Evolutionary conservation across 2,329 filamentous ascomycete genomes (phyloP), one percentile per base, ranked within the genome.

Genomic region (Fusarium nanum): DNA sequence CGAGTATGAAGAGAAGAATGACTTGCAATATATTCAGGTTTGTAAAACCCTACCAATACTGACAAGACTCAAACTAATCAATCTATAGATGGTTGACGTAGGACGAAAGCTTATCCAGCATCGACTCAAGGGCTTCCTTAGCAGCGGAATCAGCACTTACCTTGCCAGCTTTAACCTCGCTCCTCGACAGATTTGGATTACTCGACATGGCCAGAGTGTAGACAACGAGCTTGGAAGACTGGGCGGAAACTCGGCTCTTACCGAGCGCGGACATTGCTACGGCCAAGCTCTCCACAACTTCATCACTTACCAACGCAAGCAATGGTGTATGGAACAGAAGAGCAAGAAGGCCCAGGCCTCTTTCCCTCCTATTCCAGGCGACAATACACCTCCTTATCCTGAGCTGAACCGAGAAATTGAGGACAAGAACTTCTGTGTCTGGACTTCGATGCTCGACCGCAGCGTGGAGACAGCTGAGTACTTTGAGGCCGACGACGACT

Each of bases 121-220:
- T 78, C 92, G 96, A 67, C 90, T 98, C 65, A 92, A 92, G 72
- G 96, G 96, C 8, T 99, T 99, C 80, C 85, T 99, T 50, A 94
- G 94, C 60, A 93, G 92, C 41, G 93, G 96, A 68, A 96, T 97
- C 58, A 94, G 96, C 60, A 97, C 94, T 70, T 99, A 98, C 76
- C 86, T 99, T 12, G 92, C 96, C 47, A 98, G 97, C 74, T 99
- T 99, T 85, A 98, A 99, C 75, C 87, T 99, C 18, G 93, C 95
- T 0, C 94, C 96, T 1, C 88, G 96, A 57, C 95, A 98, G 80
- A 98, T 99, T 65, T 99, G 96, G 96, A 97, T 99, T 77, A 98
- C 96, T 3, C 87, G 96, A 53, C 96, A 98, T 77, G 96, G 96
- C 44, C 93, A 98, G 80, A 98, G 94, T 60, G 78, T 88, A 65